Evolutionary conservation across 2,329 filamentous ascomycete species (phyloP), one percentile per base, ranked within the genome.

Genomic region (Monilinia aucupariae): DNA sequence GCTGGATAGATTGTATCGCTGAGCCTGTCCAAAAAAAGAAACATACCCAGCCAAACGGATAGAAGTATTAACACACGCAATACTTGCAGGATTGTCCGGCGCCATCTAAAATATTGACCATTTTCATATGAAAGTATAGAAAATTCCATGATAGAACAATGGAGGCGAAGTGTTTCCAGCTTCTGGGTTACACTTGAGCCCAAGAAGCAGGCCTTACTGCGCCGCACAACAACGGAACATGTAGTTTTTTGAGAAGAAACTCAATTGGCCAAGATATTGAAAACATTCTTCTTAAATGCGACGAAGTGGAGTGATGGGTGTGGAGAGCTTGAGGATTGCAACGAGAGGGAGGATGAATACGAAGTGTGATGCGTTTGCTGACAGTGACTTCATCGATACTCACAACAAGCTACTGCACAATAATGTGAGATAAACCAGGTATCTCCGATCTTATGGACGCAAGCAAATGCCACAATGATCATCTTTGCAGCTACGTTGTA

Each of bases 1-100:
- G 45, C 52, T 58, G 27, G 34, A 39, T 49, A 43, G 27, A 8
- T 20, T 49, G 22, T 17, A 32, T 62, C 45, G 51, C 52, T 43
- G 60, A 62, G 43, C 20, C 43, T 8, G 13, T 58, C 51, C 43
- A 58, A 62, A 62, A 62, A 62, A 58, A 62, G 60, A 62, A 56
- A 43, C 52, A 43, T 37, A 15, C 51, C 60, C 45, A 62, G 45
- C 45, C 58, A 34, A 34, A 48, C 41, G 59, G 50, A 53, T 27
- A 39, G 20, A 45, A 62, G 20, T n/a, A 22, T 62, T 10, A 43
- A 22, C 45, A 60, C 30, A 45, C 60, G 32, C 32, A 62, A 58
- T 34, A 50, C 27, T 20, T 20, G 32, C 43, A 58, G 17, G 9
- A 48, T 50, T 34, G 5, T 32, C 12, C 32, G 22, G 22, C 25